These are phyloP conservation scores for Butyriboletus loyo DNA, from an alignment of 768 basidiomycete species.

Conservation along the genomic window DNA sequence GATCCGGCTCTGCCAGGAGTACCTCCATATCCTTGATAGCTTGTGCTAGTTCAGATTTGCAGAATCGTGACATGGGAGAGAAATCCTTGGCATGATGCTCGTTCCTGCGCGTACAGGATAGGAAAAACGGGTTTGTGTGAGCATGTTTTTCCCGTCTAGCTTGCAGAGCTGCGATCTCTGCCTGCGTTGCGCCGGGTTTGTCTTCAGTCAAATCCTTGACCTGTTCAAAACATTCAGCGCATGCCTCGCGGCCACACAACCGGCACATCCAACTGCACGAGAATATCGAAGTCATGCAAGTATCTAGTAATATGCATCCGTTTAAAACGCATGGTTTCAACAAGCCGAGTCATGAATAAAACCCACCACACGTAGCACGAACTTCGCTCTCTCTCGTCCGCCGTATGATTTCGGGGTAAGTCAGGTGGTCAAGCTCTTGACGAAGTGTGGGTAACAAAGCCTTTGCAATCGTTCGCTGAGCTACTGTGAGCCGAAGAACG, in stretches of 20 bases:
- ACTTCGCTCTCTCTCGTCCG: conserved; percentile 78
- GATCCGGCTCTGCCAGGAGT: conserved; percentile 39
- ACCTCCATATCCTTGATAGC: conserved; percentile 70
- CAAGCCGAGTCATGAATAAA: background rate
- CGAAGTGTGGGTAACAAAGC: conserved; percentile 66
- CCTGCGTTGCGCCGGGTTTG: conserved; percentile 43
- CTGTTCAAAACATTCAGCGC: conserved; percentile 75
- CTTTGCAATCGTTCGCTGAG: conserved; percentile 62
- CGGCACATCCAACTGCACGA: conserved; percentile 88
- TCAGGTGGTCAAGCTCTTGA: conserved; percentile 62
- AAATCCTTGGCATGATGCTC: conserved; percentile 70
- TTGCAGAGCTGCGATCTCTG: conserved; percentile 48
- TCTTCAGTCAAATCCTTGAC: conserved; percentile 62
- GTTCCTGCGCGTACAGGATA: conserved; percentile 65
- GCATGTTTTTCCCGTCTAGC: conserved; percentile 56
- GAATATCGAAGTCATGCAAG: conserved; percentile 92
- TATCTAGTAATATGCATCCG: conserved; percentile 51
- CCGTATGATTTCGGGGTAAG: conserved; percentile 55
- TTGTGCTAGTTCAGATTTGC: conserved; percentile 54
- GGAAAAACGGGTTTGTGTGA: conserved; percentile 69
- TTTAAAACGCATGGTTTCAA: conserved; percentile 8
- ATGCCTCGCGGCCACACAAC: conserved; percentile 87
- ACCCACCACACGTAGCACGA: conserved; percentile 80
- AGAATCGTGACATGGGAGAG: conserved; percentile 79
- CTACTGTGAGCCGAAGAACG: conserved; percentile 10